phyloP scores from a whole-genome alignment of 148 eudicot genomes.

The Euryodendron excelsum region DNA sequence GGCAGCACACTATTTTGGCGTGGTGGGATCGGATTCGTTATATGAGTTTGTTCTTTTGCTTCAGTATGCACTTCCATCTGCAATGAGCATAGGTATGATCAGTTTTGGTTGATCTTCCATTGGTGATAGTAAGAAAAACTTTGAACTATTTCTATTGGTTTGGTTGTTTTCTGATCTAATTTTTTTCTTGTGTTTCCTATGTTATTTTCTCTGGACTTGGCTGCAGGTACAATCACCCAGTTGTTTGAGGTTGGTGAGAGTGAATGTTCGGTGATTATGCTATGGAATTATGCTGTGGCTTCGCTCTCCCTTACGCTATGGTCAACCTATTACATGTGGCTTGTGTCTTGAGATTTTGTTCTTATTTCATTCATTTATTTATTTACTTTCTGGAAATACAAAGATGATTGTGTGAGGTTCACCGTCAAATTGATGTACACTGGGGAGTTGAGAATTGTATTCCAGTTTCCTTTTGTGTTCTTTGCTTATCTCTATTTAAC shows the following conservation, averaged over 20 bases:
- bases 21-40: conserved; percentile 39
- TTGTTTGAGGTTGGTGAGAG: conserved; percentile 32
- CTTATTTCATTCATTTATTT: background rate
- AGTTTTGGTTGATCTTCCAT: too few species aligned
- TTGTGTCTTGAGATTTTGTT: conserved; percentile 15
- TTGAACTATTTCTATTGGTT: background rate
- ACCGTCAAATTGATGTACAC: background rate
- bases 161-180: background rate
- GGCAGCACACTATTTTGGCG: conserved; percentile 34
- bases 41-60: conserved; percentile 52
- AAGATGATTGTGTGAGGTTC: background rate
- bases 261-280: conserved; percentile 35
- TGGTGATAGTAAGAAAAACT: too few species aligned
- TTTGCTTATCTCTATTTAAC: background rate
- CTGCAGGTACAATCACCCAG: conserved; percentile 35
- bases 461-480: background rate
- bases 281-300: conserved; percentile 30
- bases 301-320: conserved; percentile 24
- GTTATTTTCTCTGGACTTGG: background rate
- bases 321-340: conserved; percentile 32
- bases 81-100: too few species aligned
- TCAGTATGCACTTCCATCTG: background rate
- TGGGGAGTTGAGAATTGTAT: background rate
- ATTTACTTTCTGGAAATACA: background rate
- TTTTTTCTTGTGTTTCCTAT: background rate